Evolutionary conservation across 495 filamentous ascomycete species (phyloP), one percentile per base, ranked within the genome.

Genomic region (Hypoxylon subgilvum): DNA sequence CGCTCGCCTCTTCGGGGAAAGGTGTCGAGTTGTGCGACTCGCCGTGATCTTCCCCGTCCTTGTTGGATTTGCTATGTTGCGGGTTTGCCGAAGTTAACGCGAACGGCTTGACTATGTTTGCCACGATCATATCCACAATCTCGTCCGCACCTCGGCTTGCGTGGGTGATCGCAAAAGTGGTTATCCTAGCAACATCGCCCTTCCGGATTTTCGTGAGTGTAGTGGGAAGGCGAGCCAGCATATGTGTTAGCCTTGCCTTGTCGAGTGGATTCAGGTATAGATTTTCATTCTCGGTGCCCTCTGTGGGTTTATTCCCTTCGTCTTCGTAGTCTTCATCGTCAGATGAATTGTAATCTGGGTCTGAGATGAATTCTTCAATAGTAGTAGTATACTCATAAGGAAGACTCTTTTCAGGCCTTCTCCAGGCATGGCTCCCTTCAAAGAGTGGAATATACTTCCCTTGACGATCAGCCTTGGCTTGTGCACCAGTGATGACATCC

Each of bases 151-250:
- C 90, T 34, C 78, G 66, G 23, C 76, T 83, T 2, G 90, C 90
- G 68, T 97, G 89, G 1, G 88, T 87, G 57, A 97, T 92, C 9
- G 93, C 94, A 67, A 97, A 97, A 18, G 88, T 82, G 2, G 91
- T 92, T 2, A 97, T 77, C 3, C 92, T 82, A 13, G 91, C 91
- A 22, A 96, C 84, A 67, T 97, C 93, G 2, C 91, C 91, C 65
- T 89, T 89, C 21, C 90, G 82, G 14, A 96, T 82, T 63, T 83
- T 86, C 2, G 84, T 83, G 19, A 89, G 84, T 10, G 81, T 86
- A 0, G 85, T 91, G 0, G 93, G 93, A 4, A 97, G 79, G 21
- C 93, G 84, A 17, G 88, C 84, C 6, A 96, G 79, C 4, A 96
- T 76, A 66, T 91, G 87, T 3, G 87, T 84, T 3, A 98, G 74